Evolutionary conservation across 1,284 basidiomycete genomes (phyloP).

Genomic region (Leccinum insolens): DNA sequence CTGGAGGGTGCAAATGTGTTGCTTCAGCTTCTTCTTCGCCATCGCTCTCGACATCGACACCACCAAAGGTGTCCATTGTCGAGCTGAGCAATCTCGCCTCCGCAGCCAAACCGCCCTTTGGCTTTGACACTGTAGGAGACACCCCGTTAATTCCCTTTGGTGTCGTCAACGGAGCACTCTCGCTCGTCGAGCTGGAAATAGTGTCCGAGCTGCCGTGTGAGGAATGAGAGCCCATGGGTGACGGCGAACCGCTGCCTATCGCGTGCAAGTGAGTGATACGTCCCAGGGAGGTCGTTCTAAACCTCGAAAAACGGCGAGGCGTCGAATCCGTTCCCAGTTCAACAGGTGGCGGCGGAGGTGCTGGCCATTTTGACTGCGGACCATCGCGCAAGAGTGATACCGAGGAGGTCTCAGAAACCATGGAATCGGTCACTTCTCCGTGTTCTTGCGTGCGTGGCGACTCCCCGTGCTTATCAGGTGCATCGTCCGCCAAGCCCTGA

Average conservation of each 20-base stretch:
- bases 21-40: constrained; percentile 9
- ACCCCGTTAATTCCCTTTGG: constrained; percentile 22
- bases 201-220: constrained; percentile 30
- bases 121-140: constrained; percentile 8
- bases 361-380: constrained; percentile 32
- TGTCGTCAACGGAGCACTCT: constrained; percentile 20
- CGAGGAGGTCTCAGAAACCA: constrained; percentile 20
- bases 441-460: constrained; percentile 15
- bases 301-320: constrained; percentile 32
- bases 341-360: constrained; percentile 33
- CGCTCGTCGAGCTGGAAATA: constrained; percentile 24
- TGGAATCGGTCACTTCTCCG: constrained; percentile 17
- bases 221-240: constrained; percentile 28
- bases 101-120: constrained; percentile 42
- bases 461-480: constrained; percentile 2
- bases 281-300: constrained; percentile 32
- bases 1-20: constrained; percentile 16
- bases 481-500: background rate
- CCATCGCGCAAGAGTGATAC: constrained; percentile 25
- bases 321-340: constrained; percentile 27
- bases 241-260: constrained; percentile 9
- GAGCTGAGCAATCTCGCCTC: constrained; percentile 35
- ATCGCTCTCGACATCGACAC: constrained; percentile 26
- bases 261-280: constrained; percentile 30
- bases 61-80: constrained; percentile 43